These are phyloP conservation scores for Gynostemma pentaphyllum DNA, from an alignment of 306 rosid species.

Conservation along the genomic window DNA sequence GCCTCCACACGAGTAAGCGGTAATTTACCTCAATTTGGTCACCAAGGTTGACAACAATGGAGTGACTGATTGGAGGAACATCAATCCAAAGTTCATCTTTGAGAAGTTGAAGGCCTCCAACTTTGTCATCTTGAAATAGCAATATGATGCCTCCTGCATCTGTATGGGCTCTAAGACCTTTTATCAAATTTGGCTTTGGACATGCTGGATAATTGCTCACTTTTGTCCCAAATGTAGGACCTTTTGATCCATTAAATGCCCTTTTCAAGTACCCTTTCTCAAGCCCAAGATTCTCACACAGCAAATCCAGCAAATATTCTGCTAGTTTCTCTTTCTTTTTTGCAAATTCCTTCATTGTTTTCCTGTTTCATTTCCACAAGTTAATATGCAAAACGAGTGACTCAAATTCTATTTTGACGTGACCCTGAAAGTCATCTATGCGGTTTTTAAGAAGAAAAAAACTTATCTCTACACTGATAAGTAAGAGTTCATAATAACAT, in stretches of 20 bases:
- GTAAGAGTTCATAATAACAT: no score
- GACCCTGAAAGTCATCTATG: no score
- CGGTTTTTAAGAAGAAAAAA: no score
- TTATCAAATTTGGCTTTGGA: slow-evolving; percentile 68
- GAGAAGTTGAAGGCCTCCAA: slow-evolving; percentile 82
- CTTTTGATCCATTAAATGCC: slow-evolving; percentile 63
- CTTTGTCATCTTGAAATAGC: slow-evolving; percentile 87
- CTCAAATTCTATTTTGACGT: no score
- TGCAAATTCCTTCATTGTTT: slow-evolving; percentile 75
- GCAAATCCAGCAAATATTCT: slow-evolving; percentile 61
- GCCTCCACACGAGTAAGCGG: no score
- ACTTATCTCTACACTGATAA: no score
- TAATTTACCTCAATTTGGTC: slow-evolving; percentile 79
- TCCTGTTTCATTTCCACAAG: slow-evolving; percentile 24
- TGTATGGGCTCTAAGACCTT: slow-evolving; percentile 89
- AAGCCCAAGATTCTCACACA: slow-evolving; percentile 87
- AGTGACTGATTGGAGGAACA: slow-evolving; percentile 88
- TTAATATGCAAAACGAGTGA: neutral
- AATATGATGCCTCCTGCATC: slow-evolving; percentile 90
- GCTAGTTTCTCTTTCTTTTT: slow-evolving; percentile 51
- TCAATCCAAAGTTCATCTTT: slow-evolving; percentile 78
- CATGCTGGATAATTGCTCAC: slow-evolving; percentile 88
- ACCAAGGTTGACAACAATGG: slow-evolving; percentile 78
- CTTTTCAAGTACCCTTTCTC: slow-evolving; percentile 76
- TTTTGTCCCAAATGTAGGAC: slow-evolving; percentile 87